A percentile compares a stretch with the other conserved stretches of the same genome.
These are phyloP conservation scores for Teunomyces pallodes DNA, from an alignment of 805 yeast genomes.

Conservation along the genomic window DNA sequence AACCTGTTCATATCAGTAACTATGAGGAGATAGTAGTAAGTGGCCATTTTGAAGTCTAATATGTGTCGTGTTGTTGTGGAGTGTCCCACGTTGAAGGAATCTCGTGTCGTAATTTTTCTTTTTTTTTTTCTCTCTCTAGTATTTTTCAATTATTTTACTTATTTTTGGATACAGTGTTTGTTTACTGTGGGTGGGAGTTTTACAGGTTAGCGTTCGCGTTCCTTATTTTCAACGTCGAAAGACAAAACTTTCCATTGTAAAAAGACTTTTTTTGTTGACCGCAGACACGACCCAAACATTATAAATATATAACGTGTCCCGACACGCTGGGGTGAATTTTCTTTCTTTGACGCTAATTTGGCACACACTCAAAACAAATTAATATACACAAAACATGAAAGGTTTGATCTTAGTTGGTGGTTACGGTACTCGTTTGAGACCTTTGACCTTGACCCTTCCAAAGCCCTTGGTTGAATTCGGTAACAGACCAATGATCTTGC, in stretches of 20 bases:
- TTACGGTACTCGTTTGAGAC: constrained; percentile 99
- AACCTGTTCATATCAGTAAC: no score
- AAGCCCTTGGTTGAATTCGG: constrained; percentile 97
- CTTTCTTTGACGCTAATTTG: constrained; percentile 2
- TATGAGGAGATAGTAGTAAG: no score
- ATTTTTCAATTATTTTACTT: background rate
- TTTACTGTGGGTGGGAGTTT: background rate
- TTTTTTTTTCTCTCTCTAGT: background rate
- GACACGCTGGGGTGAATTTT: constrained; percentile 1
- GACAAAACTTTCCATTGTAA: background rate
- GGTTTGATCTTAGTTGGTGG: constrained; percentile 99
- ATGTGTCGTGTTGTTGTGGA: no score
- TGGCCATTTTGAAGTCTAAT: no score
- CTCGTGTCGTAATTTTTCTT: background rate
- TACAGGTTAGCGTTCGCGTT: background rate
- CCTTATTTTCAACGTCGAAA: background rate
- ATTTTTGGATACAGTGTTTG: background rate
- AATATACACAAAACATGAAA: constrained; percentile 55
- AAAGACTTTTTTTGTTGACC: background rate
- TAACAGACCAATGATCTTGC: constrained; percentile 98
- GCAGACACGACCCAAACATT: constrained; percentile 3
- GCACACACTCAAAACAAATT: background rate
- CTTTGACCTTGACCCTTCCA: constrained; percentile 90
- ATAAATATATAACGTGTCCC: constrained; percentile 3
- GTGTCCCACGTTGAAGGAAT: no score